Conservation (phyloP, 2,329 filamentous ascomycete genomes). For the Ascochyta fabae region DNA sequence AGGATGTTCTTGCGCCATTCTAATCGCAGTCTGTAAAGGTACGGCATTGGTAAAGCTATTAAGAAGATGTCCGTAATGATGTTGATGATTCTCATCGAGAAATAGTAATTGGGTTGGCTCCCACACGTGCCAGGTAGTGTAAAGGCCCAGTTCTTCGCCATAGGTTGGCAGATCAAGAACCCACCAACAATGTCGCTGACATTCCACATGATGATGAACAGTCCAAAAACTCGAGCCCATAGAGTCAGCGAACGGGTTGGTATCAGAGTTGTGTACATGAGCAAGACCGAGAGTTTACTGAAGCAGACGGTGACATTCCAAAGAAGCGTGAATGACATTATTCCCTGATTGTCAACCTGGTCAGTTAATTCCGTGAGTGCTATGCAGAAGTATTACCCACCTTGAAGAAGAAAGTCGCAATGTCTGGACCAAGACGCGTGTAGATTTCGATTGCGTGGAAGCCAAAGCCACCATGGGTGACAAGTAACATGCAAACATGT, state of each 20-base stretch:
- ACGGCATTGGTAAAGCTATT: constrained; percentile 28
- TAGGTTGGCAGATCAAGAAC: constrained; percentile 25
- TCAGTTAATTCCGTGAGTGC: too few relatives aligned
- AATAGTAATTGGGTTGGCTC: constrained; percentile 25
- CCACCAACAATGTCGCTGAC: constrained; percentile 19
- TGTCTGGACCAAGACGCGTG: constrained; percentile 22
- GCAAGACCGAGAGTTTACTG: constrained; percentile 27
- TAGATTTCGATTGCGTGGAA: constrained; percentile 26
- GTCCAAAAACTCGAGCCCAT: constrained; percentile 12
- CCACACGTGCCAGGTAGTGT: constrained; percentile 23
- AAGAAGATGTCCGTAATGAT: constrained; percentile 26
- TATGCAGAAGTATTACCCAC: not conserved
- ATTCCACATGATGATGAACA: constrained; percentile 24
- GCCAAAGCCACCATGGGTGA: constrained; percentile 29
- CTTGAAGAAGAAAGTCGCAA: constrained; percentile 29
- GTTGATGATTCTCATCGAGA: constrained; percentile 27
- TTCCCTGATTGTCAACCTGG: constrained; percentile 12
- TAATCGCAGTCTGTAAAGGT: constrained; percentile 23
- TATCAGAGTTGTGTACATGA: constrained; percentile 29
- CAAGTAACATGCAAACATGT: constrained; percentile 23
- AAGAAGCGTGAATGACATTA: constrained; percentile 28
- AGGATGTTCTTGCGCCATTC: constrained; percentile 22
- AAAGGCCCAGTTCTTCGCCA: constrained; percentile 29
- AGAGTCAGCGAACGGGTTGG: constrained; percentile 18
- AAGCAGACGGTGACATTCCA: constrained; percentile 32